Evolutionary conservation across 2,329 filamentous ascomycete genomes (phyloP), one percentile per base, ranked within the genome.

Genomic region (Aspergillus pseudonomiae): DNA sequence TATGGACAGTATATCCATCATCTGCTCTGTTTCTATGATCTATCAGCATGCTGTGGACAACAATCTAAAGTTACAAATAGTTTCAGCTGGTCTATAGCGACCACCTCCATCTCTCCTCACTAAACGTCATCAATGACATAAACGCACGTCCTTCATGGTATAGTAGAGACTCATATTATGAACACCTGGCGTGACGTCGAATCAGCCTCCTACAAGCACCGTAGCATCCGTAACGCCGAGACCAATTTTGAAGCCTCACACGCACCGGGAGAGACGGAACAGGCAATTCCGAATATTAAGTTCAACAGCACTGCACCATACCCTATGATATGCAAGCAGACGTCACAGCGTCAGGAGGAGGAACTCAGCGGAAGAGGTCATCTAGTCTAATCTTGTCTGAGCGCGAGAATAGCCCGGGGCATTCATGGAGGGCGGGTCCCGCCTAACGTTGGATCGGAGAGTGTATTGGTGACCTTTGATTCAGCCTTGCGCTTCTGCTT

Each of bases 281-380:
- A 57, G 64, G 64, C 41, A 64, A 64, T 14, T 30, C 62, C 62
- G 62, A 43, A 43, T 45, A 32, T 56, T 41, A 55, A 45, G 57
- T 55, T 60, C 7, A 34, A 48, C 50, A 36, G 28, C 6, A 52
- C 19, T 16, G 19, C 6, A 10, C 6, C 21, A 24, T 39, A n/a
- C 14, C 5, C 32, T 4, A 55, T 55, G 36, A 45, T 36, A 32
- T 45, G 39, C 34, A 60, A 26, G 58, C n/a, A 24, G 36, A 60
- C 28, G 57, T 59, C 45, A 52, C 28, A 39, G n/a, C 14, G 24
- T 21, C 19, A 11, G 24, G 32, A 53, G 32, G 34, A 6, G 46
- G 24, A 24, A 34, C 32, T 32, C 12, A 39, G 52, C 52, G 32
- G 58, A 45, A 41, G 52, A 34, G 28, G 34, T 16, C 32, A 24